Conservation (phyloP, 2,329 filamentous ascomycete species). For the Zymoseptoria crescenta region DNA sequence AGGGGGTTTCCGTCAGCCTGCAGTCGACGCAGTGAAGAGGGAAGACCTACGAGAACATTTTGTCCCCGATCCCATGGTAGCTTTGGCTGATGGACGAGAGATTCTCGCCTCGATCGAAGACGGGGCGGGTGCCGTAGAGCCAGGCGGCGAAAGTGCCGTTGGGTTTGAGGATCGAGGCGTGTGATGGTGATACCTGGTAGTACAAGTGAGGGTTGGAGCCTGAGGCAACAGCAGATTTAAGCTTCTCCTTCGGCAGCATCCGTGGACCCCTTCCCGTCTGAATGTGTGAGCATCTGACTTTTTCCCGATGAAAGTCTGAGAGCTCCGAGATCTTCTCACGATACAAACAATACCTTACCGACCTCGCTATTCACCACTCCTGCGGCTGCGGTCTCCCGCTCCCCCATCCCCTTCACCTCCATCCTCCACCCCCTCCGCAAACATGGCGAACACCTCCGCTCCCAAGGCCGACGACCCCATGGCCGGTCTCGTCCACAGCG, state of each 20-base stretch:
- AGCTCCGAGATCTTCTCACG: not conserved
- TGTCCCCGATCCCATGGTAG: slow-evolving; percentile 1
- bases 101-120: not conserved
- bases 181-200: not conserved
- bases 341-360: not conserved
- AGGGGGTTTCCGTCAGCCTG: too few species aligned
- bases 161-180: slow-evolving; percentile 1
- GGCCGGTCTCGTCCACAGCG: slow-evolving; percentile 76
- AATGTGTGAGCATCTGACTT: not conserved
- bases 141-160: slow-evolving; percentile 3
- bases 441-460: slow-evolving; percentile 3
- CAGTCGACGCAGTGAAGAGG: too few species aligned
- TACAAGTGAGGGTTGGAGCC: not conserved
- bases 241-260: not conserved
- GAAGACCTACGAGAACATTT: too few species aligned
- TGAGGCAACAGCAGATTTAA: not conserved
- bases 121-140: not conserved
- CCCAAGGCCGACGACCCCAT: slow-evolving; percentile 33
- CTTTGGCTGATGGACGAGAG: not conserved
- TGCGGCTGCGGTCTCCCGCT: too few species aligned
- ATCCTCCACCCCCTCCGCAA: not conserved
- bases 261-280: not conserved
- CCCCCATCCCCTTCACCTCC: not conserved
- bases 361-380: too few species aligned
- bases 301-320: not conserved